Base-by-base conservation (phyloP, 305 asterid species). In the Ilex paraguariensis region DNA sequence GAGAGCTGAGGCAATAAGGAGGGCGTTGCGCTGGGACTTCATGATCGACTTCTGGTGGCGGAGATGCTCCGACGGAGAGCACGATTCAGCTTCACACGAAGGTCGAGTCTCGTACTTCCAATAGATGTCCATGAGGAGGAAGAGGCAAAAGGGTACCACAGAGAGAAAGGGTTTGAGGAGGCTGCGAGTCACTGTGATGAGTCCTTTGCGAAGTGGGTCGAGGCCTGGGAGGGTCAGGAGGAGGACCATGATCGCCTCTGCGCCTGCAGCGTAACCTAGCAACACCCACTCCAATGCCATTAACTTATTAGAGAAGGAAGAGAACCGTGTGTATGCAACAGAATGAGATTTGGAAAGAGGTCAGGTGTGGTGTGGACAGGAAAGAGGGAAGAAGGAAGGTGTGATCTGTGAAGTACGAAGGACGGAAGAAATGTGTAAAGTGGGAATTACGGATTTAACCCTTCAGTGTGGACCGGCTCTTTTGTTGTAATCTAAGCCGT, bases 101-200 rank as follows among this genome's bases (percentile, higher is more conserved):
- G 95, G 95, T 3, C 95, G 84, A 67, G 63, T 79, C 86, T 91
- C 97, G 79, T 88, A 91, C 78, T 91, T 91, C 96, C 96, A 88
- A 84, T 91, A 91, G 32, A 91, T 91, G 55, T 91, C 98, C 87
- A 84, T 78, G 4, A 91, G 59, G 12, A 91, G 84, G 81, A 91
- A 91, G 62, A 91, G 82, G 62, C 96, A 91, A 67, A 91, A 91
- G 54, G 98, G 98, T 5, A 88, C 87, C 11, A 91, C 53, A 32
- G 95, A 85, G 30, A 91, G 80, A 70, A 91, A 80, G 17, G 96
- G 96, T 69, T 81, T 88, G 70, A 91, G 89, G 17, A 88, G 90
- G 72, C 73, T 74, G 6, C 89, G 90, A 44, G 88, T 87, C 33
- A 91, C 96, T 63, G 75, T 61, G 79, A 91, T 81, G n/a, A 91